Base-by-base conservation (phyloP, 164 flowering plant genomes). In the Hamamelis virginiana region DNA sequence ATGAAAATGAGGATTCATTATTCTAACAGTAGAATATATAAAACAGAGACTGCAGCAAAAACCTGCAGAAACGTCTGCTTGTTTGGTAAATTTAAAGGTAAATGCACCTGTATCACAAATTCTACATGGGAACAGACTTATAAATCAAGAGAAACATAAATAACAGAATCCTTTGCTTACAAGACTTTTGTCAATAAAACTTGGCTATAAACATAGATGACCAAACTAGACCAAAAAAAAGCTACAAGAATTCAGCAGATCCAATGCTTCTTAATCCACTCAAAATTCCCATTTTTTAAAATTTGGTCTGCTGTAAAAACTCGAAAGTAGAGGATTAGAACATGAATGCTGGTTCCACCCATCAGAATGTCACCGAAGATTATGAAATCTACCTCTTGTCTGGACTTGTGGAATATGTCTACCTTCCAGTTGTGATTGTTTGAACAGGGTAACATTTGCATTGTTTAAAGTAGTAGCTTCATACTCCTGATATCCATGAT, bases 321-420 rank as follows among this genome's bases (percentile, higher is more conserved):
- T 50, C 8, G 15, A 50, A 50, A 50, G 53, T 50, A 50, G 48
- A 23, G 8, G 18, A 64, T 64, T 64, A 55, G 62, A 64, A 59
- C 27, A 64, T 44, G 58, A 51, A 60, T 46, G 38, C 44, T 47
- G 59, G 57, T 69, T 51, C 64, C 55, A 69, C 43, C 55, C 59
- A 72, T 67, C 65, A 59, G 52, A 72, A 66, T 63, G 59, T 64
- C 73, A 69, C 65, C 65, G 64, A 55, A 65, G 66, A 58, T 66
- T 55, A 68, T 44, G 62, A 73, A 45, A 65, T 75, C 83, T 77
- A 77, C 77, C 81, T 77, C 77, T 80, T 33, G 68, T 50, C 48
- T 25, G 60, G 62, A 28, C 13, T 64, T 67, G 27, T 25, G 70
- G 5, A 50, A 5, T 47, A 59, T 61, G 19, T n/a, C 41, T 51